Conservation (phyloP, 2,329 filamentous ascomycete species). For the Chaetomium globosum region DNA sequence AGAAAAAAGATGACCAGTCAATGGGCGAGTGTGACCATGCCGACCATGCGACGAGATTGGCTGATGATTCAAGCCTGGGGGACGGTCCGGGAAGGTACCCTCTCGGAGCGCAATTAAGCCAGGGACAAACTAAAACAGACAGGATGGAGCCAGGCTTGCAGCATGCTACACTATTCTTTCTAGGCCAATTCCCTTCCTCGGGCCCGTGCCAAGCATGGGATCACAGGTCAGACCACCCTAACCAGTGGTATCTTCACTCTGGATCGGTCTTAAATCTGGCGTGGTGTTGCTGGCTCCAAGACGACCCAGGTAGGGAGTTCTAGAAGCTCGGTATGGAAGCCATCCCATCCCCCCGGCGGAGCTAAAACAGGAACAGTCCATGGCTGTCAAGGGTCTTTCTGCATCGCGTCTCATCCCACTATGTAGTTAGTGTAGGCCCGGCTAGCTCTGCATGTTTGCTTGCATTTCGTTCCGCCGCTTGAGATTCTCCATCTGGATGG, state of each 20-base stretch:
- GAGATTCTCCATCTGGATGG: background rate
- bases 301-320: too few relatives aligned
- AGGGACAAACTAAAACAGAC: conserved; percentile 30
- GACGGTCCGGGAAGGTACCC: conserved; percentile 7
- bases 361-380: conserved; percentile 4
- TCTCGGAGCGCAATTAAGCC: conserved; percentile 17
- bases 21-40: conserved; percentile 11
- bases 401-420: conserved; percentile 14
- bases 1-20: conserved; percentile 31
- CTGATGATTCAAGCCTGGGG: conserved; percentile 25
- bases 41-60: conserved; percentile 32
- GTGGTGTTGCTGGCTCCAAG: conserved; percentile 10
- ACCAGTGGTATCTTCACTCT: background rate
- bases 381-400: conserved; percentile 4
- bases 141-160: conserved; percentile 16
- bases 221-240: background rate
- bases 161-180: conserved; percentile 18
- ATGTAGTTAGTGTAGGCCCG: conserved; percentile 6
- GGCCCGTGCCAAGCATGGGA: conserved; percentile 17
- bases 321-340: background rate
- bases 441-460: conserved; percentile 11
- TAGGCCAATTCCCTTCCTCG: conserved; percentile 16
- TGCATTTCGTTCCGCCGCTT: background rate
- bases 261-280: background rate
- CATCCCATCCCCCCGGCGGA: background rate